Base-by-base conservation (phyloP, 2,329 filamentous ascomycete species). In the Aspergillus calidoustus region DNA sequence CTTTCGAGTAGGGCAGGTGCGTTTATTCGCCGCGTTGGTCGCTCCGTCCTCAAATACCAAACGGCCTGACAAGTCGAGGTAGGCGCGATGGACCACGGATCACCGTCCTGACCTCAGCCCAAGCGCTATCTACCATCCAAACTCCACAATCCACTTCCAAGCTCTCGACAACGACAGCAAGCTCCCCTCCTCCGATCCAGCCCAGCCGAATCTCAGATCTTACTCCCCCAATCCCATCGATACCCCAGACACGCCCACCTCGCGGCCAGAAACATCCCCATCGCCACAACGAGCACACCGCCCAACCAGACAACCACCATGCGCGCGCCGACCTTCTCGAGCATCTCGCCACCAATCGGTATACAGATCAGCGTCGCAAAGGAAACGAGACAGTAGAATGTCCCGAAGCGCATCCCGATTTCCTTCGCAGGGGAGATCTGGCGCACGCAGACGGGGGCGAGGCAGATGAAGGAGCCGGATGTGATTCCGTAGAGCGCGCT, bases 351-450 rank as follows among this genome's bases (percentile, higher is more conserved):
- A 11, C 79, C 80, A 11, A 82, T 76, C 0, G 82, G 82, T 2
- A 83, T 79, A 7, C 80, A 79, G 1, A 84, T 73, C 7, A 84
- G 69, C 0, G 83, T 76, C 74, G 81, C 77, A 59, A 84, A 79
- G 44, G 78, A 80, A 13, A 80, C 79, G 25, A 83, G 68, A 15
- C 81, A 82, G 64, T 83, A 83, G 69, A 79, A 80, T 2, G 82
- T 82, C 0, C 82, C 82, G 71, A 75, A 81, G 23, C 79, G 78
- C 61, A 79, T 71, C 7, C 81, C 81, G 47, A 82, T 82, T 51
- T 83, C 79, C 52, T 81, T 81, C 0, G 79, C 74, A 23, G 79
- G 75, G 19, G 81, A 83, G 3, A 82, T 77, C 53, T 82, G 79
- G 1, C 80, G 80, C 58, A 84, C 76, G 25, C 82, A 83, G 0